A percentile compares a stretch with the other conserved stretches of the same genome.
Evolutionary conservation across 768 basidiomycete species (phyloP).

Genomic region (Calocybe cyanea): DNA sequence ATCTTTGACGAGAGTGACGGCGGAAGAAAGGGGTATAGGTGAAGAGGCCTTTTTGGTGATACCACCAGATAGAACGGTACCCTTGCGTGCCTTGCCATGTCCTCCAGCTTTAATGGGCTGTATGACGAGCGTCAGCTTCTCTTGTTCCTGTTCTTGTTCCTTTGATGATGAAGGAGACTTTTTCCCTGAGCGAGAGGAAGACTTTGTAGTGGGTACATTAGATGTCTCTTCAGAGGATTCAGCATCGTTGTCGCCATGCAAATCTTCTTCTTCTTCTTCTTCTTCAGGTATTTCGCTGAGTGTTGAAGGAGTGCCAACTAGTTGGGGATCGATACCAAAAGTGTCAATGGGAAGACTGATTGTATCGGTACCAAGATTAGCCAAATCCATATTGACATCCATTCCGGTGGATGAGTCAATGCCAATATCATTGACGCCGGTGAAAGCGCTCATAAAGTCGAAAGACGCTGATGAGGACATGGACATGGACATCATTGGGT

Average conservation of each 20-base stretch:
- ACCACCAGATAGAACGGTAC: slow-evolving; percentile 72
- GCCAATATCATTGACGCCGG: slow-evolving; percentile 19
- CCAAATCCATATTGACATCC: slow-evolving; percentile 13
- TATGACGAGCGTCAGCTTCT: slow-evolving; percentile 42
- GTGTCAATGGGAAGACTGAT: slow-evolving; percentile 8
- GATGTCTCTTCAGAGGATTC: slow-evolving; percentile 14
- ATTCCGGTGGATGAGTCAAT: slow-evolving; percentile 18
- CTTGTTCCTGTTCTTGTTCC: slow-evolving; percentile 25
- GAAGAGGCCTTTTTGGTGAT: slow-evolving; percentile 54
- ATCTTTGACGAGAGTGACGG: slow-evolving; percentile 20
- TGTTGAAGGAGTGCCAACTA: slow-evolving; percentile 61
- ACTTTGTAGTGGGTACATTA: slow-evolving; percentile 2
- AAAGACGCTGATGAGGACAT: slow-evolving; percentile 22
- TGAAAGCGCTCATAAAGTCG: slow-evolving; percentile 38
- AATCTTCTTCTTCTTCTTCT: slow-evolving; percentile 21
- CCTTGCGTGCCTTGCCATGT: slow-evolving; percentile 57
- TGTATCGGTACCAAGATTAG: slow-evolving; percentile 9
- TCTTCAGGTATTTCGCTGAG: slow-evolving; percentile 37
- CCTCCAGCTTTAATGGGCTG: slow-evolving; percentile 56
- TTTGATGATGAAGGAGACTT: slow-evolving; percentile 9
- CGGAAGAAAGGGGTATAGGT: slow-evolving; percentile 13
- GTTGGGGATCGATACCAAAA: slow-evolving; percentile 66
- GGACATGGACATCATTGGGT: slow-evolving; percentile 22
- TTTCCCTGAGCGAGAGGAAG: slow-evolving; percentile 7
- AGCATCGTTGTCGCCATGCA: slow-evolving; percentile 16